Evolutionary conservation across 345 rosid genomes (phyloP), one percentile per base, ranked within the genome.

Genomic region (Psidium guajava): DNA sequence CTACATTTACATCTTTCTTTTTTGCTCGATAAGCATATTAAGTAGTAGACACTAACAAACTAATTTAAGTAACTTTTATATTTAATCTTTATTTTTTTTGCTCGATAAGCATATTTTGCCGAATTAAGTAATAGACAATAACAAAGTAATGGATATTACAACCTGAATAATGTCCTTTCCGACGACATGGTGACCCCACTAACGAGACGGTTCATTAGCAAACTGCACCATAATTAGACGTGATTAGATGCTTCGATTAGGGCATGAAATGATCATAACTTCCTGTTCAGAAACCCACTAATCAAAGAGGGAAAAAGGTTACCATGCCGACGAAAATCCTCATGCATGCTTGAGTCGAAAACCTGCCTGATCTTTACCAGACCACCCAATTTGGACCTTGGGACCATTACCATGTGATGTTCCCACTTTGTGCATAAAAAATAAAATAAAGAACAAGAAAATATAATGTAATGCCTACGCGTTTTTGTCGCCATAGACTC

Each of bases 331-430:
- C 20, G 82, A 53, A 74, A 77, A 73, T 11, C 55, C 55, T 52
- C 64, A 6, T 84, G 86, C 74, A 47, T 55, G 86, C 86, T 75
- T 80, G 74, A 13, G 80, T 54, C 14, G 75, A 81, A 81, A 85
- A 36, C 54, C 80, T 85, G 86, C 83, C 86, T 55, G 40, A 80
- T 85, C 86, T 85, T 85, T 85, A 81, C 61, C 24, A n/a, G 86
- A 84, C 86, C 57, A 27, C 27, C 36, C 44, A 20, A 8, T 28
- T 36, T 1, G 82, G n/a, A 32, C 77, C 47, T 32, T 32, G 77
- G 77, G 77, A 32, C 77, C 77, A 20, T 69, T 32, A 69, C 22
- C 77, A 69, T 32, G 77, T 36, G 77, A 69, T 69, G 77, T 18
- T 21, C 44, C 77, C 77, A 69, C 42, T 32, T 69, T 32, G 8